phyloP scores from a whole-genome alignment of 768 basidiomycete species.

The Dioszegia hungarica region DNA sequence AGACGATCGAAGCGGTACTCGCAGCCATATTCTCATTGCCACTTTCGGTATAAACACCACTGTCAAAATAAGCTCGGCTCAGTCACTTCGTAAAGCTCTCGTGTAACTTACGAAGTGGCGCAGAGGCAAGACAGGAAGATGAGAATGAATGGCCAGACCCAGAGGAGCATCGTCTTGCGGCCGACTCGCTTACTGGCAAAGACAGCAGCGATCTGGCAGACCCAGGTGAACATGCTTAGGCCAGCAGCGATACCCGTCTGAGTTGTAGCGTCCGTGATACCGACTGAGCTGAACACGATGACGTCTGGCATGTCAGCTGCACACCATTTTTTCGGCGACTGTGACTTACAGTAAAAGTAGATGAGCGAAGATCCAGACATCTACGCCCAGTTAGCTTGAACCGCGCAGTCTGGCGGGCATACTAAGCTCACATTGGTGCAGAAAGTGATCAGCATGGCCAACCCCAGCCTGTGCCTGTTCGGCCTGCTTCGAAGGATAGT shows the following conservation, averaged over 20 bases:
- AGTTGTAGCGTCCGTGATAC: slow-evolving; percentile 47
- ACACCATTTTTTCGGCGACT: neutral
- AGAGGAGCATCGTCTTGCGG: slow-evolving; percentile 45
- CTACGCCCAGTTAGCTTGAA: neutral
- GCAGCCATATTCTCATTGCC: slow-evolving; percentile 27
- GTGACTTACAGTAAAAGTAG: slow-evolving; percentile 46
- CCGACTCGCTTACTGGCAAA: slow-evolving; percentile 43
- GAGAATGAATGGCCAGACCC: slow-evolving; percentile 45
- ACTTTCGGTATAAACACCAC: slow-evolving; percentile 40
- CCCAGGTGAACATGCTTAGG: slow-evolving; percentile 46
- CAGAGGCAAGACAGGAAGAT: slow-evolving; percentile 43
- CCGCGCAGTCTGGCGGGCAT: neutral
- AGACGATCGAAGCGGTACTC: slow-evolving; percentile 44
- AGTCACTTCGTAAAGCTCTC: slow-evolving; percentile 12
- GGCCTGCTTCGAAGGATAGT: slow-evolving; percentile 38
- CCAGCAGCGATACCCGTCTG: slow-evolving; percentile 51
- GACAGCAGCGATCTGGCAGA: slow-evolving; percentile 45
- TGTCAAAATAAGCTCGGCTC: neutral
- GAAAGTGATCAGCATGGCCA: slow-evolving; percentile 48
- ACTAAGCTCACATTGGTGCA: slow-evolving; percentile 29
- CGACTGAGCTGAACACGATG: slow-evolving; percentile 45
- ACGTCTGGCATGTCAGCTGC: slow-evolving; percentile 16
- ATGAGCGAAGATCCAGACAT: slow-evolving; percentile 42
- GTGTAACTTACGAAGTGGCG: slow-evolving; percentile 12
- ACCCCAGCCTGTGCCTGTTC: slow-evolving; percentile 43